Conservation (phyloP, 2,329 filamentous ascomycete genomes). For the Emergomyces pasteurianus region DNA sequence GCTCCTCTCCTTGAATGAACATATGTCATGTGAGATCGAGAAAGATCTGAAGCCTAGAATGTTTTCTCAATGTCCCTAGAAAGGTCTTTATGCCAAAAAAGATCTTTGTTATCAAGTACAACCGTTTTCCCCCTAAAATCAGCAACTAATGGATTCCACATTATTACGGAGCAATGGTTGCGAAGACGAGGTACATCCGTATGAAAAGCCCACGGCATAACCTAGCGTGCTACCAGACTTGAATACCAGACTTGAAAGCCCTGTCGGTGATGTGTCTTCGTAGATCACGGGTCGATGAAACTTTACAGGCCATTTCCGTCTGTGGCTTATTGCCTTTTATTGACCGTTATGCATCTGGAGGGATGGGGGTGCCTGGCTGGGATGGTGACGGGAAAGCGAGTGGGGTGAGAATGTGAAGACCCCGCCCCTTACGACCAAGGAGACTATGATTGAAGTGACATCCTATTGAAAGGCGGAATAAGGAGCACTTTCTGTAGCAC, state of each 20-base stretch:
- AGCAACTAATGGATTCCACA: background rate
- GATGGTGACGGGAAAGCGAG: background rate
- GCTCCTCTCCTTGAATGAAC: background rate
- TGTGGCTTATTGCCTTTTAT: background rate
- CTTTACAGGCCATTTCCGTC: background rate
- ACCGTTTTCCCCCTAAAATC: background rate
- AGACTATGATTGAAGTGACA: too few species aligned
- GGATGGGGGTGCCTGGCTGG: background rate
- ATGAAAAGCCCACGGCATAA: too few species aligned
- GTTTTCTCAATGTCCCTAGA: background rate
- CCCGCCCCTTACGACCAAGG: too few species aligned
- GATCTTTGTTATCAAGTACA: background rate
- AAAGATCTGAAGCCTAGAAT: background rate
- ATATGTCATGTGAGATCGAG: background rate
- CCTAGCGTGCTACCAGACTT: background rate
- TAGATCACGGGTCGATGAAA: background rate
- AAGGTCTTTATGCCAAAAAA: background rate
- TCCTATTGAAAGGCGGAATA: too few species aligned
- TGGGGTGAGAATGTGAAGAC: too few species aligned
- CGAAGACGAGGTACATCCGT: too few species aligned
- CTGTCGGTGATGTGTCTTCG: background rate
- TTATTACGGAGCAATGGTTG: too few species aligned
- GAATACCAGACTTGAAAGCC: too few species aligned
- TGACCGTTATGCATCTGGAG: background rate
- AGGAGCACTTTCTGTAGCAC: background rate